A percentile compares a stretch with the other conserved stretches of the same genome.
Evolutionary conservation across 371 early-diverging fungal species (phyloP).

Genomic region (Phascolomyces articulosus): DNA sequence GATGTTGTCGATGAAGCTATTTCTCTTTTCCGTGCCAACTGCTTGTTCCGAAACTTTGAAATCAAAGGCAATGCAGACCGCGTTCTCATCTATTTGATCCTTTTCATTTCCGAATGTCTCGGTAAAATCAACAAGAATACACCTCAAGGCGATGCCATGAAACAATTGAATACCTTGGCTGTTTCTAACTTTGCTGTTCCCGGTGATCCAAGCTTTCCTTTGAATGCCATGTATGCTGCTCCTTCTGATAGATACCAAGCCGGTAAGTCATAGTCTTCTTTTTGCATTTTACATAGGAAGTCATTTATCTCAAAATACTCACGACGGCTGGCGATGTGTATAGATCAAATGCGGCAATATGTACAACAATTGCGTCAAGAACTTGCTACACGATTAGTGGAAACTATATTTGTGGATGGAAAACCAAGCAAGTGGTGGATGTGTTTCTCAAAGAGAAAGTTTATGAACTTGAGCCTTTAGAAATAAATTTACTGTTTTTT

Average conservation of each 20-base stretch:
- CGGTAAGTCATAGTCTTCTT: slow-evolving; percentile 50
- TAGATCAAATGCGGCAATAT: slow-evolving; percentile 88
- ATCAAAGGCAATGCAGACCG: slow-evolving; percentile 94
- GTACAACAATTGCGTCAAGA: slow-evolving; percentile 91
- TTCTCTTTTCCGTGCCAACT: slow-evolving; percentile 92
- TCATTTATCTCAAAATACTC: neutral
- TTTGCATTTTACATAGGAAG: neutral
- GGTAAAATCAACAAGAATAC: slow-evolving; percentile 67
- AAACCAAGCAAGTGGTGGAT: slow-evolving; percentile 98
- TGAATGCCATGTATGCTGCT: slow-evolving; percentile 85
- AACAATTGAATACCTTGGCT: slow-evolving; percentile 81
- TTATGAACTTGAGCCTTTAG: slow-evolving; percentile 81
- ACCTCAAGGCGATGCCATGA: slow-evolving; percentile 71
- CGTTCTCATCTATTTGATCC: slow-evolving; percentile 89
- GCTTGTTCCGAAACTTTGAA: slow-evolving; percentile 97
- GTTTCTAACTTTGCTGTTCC: slow-evolving; percentile 91
- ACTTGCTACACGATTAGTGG: slow-evolving; percentile 74
- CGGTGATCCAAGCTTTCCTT: slow-evolving; percentile 90
- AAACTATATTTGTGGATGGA: slow-evolving; percentile 79
- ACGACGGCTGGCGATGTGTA: no score
- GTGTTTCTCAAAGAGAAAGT: slow-evolving; percentile 96
- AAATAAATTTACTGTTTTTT: neutral
- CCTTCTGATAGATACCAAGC: slow-evolving; percentile 77
- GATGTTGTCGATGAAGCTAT: slow-evolving; percentile 96
- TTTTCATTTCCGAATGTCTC: slow-evolving; percentile 91